These are phyloP conservation scores for Cytospora schulzeri DNA, from an alignment of 2,329 filamentous ascomycete genomes.

Conservation along the genomic window DNA sequence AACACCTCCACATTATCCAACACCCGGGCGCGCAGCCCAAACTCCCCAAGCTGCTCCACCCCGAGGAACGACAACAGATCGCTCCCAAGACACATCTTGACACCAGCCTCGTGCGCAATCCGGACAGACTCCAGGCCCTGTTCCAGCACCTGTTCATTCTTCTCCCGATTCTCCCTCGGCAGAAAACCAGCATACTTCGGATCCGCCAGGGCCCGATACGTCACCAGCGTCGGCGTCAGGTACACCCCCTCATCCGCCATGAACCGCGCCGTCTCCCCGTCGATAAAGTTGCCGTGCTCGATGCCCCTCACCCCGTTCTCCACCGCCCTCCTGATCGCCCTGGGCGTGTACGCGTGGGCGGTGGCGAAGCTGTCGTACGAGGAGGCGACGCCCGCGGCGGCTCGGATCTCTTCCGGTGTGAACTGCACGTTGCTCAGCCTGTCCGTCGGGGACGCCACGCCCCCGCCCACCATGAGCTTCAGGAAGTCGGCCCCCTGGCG, in stretches of 20 bases:
- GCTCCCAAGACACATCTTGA: slow-evolving; percentile 23
- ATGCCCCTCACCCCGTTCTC: slow-evolving; percentile 53
- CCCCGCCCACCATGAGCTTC: slow-evolving; percentile 63
- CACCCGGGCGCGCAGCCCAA: slow-evolving; percentile 24
- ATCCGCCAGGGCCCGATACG: slow-evolving; percentile 43
- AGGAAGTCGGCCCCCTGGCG: slow-evolving; percentile 61
- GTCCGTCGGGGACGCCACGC: slow-evolving; percentile 59
- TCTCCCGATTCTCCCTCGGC: slow-evolving; percentile 14
- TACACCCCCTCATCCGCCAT: slow-evolving; percentile 49
- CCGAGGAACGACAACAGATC: slow-evolving; percentile 26
- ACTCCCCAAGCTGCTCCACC: slow-evolving; percentile 25
- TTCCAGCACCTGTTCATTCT: slow-evolving; percentile 22
- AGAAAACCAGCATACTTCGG: slow-evolving; percentile 26
- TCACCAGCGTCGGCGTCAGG: slow-evolving; percentile 52
- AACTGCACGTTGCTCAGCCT: slow-evolving; percentile 56
- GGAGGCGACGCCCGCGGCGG: slow-evolving; percentile 47
- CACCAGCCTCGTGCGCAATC: slow-evolving; percentile 24
- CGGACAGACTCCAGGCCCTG: slow-evolving; percentile 6
- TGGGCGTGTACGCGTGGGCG: slow-evolving; percentile 52
- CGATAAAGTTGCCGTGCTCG: slow-evolving; percentile 42
- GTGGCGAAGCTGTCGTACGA: slow-evolving; percentile 52
- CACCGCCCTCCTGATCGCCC: slow-evolving; percentile 50
- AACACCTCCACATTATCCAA: slow-evolving; percentile 14
- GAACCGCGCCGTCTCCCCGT: slow-evolving; percentile 41
- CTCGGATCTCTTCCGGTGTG: slow-evolving; percentile 53